Percentiles rank a stretch among this genome's conserved stretches.
These are phyloP conservation scores for Cryptococcus floricola DNA, from an alignment of 1,284 basidiomycete species.

Conservation along the genomic window DNA sequence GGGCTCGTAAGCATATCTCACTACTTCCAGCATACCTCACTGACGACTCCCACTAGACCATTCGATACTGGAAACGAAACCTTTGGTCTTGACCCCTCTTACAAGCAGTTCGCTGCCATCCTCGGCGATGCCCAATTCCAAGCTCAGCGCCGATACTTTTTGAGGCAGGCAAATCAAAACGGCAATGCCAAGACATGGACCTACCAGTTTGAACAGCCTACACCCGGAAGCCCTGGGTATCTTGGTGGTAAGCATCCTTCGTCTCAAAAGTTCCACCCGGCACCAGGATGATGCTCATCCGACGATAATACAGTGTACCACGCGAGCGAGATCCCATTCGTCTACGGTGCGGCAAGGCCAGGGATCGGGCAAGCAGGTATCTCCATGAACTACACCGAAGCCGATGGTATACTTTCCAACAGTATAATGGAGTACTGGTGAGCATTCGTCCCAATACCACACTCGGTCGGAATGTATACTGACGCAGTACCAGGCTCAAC, in stretches of 20 bases:
- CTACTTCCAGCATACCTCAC: not conserved
- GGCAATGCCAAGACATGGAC: slow-evolving; percentile 32
- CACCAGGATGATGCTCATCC: not conserved
- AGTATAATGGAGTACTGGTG: slow-evolving; percentile 42
- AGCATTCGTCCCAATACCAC: slow-evolving; percentile 3
- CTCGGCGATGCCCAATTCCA: slow-evolving; percentile 35
- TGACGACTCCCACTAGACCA: slow-evolving; percentile 18
- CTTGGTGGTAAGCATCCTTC: slow-evolving; percentile 22
- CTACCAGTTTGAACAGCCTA: slow-evolving; percentile 30
- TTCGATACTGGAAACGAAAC: slow-evolving; percentile 43
- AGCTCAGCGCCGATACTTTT: slow-evolving; percentile 29
- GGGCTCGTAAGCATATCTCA: slow-evolving; percentile 24
- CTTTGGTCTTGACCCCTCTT: slow-evolving; percentile 24
- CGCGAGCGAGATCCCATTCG: slow-evolving; percentile 26
- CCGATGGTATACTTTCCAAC: slow-evolving; percentile 19
- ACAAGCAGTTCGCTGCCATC: slow-evolving; percentile 31
- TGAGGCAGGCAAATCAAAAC: slow-evolving; percentile 24
- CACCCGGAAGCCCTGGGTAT: slow-evolving; percentile 8
- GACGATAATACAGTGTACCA: slow-evolving; percentile 20
- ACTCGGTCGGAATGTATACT: not conserved
- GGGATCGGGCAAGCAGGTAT: not conserved
- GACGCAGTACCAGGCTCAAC: slow-evolving; percentile 31
- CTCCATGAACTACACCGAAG: slow-evolving; percentile 21
- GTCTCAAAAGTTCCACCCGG: not conserved
- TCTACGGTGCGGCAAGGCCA: slow-evolving; percentile 22